These are phyloP conservation scores for Podaxis rugospora DNA, from an alignment of 768 basidiomycete genomes.

Conservation along the genomic window DNA sequence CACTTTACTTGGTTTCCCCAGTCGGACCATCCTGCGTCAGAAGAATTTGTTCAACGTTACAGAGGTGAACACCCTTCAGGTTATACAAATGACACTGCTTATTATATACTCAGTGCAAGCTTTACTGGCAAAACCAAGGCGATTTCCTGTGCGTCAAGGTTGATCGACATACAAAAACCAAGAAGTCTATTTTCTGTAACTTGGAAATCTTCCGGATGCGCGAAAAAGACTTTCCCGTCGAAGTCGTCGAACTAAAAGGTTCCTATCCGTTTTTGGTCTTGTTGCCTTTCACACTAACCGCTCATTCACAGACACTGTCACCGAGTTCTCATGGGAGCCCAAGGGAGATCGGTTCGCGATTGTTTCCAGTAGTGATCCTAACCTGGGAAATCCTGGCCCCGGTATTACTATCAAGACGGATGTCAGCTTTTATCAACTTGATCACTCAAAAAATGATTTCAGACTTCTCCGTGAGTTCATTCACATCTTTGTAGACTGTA, in stretches of 20 bases:
- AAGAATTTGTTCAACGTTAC: slow-evolving; percentile 99
- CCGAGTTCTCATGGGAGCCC: slow-evolving; percentile 99
- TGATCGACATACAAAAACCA: slow-evolving; percentile 97
- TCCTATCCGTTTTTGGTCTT: slow-evolving; percentile 7
- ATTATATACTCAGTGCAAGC: slow-evolving; percentile 68
- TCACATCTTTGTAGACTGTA: slow-evolving; percentile 7
- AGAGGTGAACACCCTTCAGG: slow-evolving; percentile 56
- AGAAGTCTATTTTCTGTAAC: slow-evolving; percentile 97
- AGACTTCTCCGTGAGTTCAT: slow-evolving; percentile 68
- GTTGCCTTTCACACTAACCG: slow-evolving; percentile 12
- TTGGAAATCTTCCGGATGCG: slow-evolving; percentile 96
- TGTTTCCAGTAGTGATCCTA: slow-evolving; percentile 91
- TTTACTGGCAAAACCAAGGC: slow-evolving; percentile 98
- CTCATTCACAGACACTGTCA: slow-evolving; percentile 69
- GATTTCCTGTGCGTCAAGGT: slow-evolving; percentile 99
- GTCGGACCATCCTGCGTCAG: slow-evolving; percentile 75
- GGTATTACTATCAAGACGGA: slow-evolving; percentile 96
- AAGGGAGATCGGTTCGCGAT: slow-evolving; percentile 95
- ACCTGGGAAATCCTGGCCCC: slow-evolving; percentile 83
- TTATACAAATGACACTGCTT: neutral
- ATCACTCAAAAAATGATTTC: slow-evolving; percentile 92
- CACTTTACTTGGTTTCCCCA: slow-evolving; percentile 87
- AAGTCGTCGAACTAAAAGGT: slow-evolving; percentile 98
- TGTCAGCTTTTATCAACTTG: slow-evolving; percentile 93
- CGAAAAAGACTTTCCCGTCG: slow-evolving; percentile 97